These are phyloP conservation scores for Waltiozyma sp. DNA, from an alignment of 1,139 yeast genomes.

Conservation along the genomic window DNA sequence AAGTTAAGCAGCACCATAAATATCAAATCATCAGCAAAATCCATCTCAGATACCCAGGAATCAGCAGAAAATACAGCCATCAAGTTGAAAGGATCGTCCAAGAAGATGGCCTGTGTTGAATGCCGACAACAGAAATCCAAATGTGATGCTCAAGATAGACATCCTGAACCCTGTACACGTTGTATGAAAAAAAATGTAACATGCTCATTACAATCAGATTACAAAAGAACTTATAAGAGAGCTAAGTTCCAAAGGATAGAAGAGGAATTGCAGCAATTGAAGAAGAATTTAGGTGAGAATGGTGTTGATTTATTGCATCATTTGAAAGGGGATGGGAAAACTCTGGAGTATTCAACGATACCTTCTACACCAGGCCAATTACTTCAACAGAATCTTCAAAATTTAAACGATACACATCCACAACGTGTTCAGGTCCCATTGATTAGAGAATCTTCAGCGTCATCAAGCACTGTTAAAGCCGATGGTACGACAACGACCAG, in stretches of 20 bases:
- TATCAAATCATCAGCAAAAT: not conserved
- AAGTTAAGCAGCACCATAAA: not conserved
- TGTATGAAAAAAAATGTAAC: conserved; percentile 59
- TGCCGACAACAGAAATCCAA: conserved; percentile 90
- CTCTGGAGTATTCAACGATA: not conserved
- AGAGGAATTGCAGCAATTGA: conserved; percentile 59
- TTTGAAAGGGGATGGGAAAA: conserved; percentile 8
- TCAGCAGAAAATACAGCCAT: not conserved
- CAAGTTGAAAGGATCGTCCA: conserved; percentile 13
- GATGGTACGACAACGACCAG: not conserved
- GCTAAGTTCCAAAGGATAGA: conserved; percentile 81
- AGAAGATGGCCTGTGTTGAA: conserved; percentile 84
- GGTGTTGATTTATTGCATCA: conserved; percentile 35
- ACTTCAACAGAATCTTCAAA: conserved; percentile 4
- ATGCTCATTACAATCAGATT: conserved; percentile 70
- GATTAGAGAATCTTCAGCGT: not conserved
- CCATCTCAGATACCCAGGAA: not conserved
- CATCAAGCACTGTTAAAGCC: not conserved
- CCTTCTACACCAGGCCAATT: not conserved
- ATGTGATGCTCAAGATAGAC: conserved; percentile 74
- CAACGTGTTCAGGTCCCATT: not conserved
- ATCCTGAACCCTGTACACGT: conserved; percentile 76
- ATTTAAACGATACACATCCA: not conserved
- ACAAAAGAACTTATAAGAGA: conserved; percentile 80
- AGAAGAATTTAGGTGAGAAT: conserved; percentile 42